Evolutionary conservation across 176 grass and related monocot genomes (phyloP).

Genomic region (Metroxylon sagu): DNA sequence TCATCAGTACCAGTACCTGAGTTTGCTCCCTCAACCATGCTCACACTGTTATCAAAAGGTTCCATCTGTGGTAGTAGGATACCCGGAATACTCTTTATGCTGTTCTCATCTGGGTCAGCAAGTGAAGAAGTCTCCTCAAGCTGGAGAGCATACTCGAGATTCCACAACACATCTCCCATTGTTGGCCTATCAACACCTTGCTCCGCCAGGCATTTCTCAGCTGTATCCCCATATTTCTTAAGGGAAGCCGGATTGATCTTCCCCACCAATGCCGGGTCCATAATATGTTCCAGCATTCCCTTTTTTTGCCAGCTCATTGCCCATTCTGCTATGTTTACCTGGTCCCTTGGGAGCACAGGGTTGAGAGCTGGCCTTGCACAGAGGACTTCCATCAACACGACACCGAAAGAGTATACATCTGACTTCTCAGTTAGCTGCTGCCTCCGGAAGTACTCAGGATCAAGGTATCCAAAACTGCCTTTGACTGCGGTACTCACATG

Average conservation of each 20-base stretch:
- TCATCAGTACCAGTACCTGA: not conserved
- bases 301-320: conserved; percentile 15
- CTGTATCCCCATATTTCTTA: conserved; percentile 3
- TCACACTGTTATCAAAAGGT: not conserved
- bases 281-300: conserved; percentile 2
- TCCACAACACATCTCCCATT: conserved; percentile 13
- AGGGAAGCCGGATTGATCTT: conserved; percentile 8
- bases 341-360: conserved; percentile 10
- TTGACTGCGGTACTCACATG: conserved; percentile 10
- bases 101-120: conserved; percentile 8
- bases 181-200: conserved; percentile 7
- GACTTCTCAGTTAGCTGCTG: conserved; percentile 13
- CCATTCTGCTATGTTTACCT: conserved; percentile 16
- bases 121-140: conserved; percentile 8
- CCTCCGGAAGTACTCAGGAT: conserved; percentile 11
- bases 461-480: conserved; percentile 12
- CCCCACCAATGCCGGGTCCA: not conserved
- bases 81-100: conserved; percentile 8
- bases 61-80: conserved; percentile 2
- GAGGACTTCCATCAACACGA: conserved; percentile 6
- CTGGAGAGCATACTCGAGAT: conserved; percentile 11
- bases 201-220: conserved; percentile 10
- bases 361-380: conserved; percentile 12
- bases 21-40: conserved; percentile 1
- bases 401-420: conserved; percentile 5